A percentile compares a stretch with the other conserved stretches of the same genome.
phyloP scores from a whole-genome alignment of 257 asterid species.

The Solanum corneliomulleri region DNA sequence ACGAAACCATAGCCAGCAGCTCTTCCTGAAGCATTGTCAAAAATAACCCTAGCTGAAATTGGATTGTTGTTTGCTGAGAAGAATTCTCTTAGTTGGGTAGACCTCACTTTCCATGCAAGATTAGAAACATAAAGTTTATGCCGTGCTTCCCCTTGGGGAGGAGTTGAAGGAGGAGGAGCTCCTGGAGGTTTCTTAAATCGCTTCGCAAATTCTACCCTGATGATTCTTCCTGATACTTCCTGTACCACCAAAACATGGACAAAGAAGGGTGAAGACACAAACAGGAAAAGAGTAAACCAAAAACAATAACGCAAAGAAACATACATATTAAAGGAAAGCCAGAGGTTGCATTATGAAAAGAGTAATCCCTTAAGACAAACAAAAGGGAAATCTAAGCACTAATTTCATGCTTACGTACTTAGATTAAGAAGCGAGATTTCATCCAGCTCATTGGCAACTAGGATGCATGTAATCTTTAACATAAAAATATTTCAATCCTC shows the following conservation, averaged over 20 bases:
- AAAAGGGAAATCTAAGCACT: not conserved
- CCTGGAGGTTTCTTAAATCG: conserved; percentile 62
- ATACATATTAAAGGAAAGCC: not conserved
- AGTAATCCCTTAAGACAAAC: not conserved
- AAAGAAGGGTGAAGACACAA: not conserved
- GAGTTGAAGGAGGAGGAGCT: conserved; percentile 12
- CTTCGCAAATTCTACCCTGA: conserved; percentile 60
- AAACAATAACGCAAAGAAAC: not conserved
- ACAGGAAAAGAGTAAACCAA: not conserved
- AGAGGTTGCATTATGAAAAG: not conserved
- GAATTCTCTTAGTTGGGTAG: conserved; percentile 59
- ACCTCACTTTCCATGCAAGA: conserved; percentile 89
- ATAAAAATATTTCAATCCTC: not conserved
- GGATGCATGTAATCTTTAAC: not conserved
- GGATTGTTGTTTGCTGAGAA: conserved; percentile 51
- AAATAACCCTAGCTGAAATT: conserved; percentile 59
- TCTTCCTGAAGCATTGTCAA: conserved; percentile 57
- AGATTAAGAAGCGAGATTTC: not conserved
- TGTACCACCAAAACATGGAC: conserved; percentile 18
- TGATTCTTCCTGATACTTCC: conserved; percentile 68
- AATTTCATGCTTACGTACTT: not conserved
- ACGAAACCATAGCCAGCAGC: conserved; percentile 88
- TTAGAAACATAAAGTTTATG: conserved; percentile 63
- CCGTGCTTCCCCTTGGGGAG: conserved; percentile 34
- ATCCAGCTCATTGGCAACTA: not conserved